A percentile compares a stretch with the other conserved stretches of the same genome.
These are phyloP conservation scores for Fusarium brachygibbosum DNA, from an alignment of 2,329 filamentous ascomycete species.

Conservation along the genomic window DNA sequence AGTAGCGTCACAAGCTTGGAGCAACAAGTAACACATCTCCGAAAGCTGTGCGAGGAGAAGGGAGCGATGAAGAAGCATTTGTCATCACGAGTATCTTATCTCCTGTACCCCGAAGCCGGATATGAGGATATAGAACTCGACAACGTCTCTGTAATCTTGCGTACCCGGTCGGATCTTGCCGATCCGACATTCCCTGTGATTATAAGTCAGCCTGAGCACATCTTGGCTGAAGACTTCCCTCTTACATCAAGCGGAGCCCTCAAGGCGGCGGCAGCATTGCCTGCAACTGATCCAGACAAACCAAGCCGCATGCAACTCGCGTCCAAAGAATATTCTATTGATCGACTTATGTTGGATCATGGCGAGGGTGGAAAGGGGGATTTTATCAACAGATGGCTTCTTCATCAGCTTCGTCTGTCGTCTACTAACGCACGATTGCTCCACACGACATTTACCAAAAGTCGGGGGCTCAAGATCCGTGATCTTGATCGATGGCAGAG, in stretches of 20 bases:
- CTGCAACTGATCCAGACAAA: constrained; percentile 54
- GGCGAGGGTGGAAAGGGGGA: constrained; percentile 57
- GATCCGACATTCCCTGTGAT: constrained; percentile 61
- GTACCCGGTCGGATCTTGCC: constrained; percentile 50
- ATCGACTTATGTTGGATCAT: constrained; percentile 57
- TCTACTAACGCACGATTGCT: constrained; percentile 61
- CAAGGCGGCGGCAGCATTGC: constrained; percentile 55
- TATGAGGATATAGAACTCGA: constrained; percentile 61
- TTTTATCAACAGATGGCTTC: constrained; percentile 65
- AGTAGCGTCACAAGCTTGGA: constrained; percentile 53
- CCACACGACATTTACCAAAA: constrained; percentile 52
- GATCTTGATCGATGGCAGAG: constrained; percentile 55
- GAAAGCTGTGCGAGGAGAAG: constrained; percentile 57
- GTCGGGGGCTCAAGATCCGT: constrained; percentile 51
- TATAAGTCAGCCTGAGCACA: constrained; percentile 63
- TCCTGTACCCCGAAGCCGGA: constrained; percentile 54
- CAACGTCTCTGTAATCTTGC: constrained; percentile 44
- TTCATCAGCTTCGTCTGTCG: constrained; percentile 64
- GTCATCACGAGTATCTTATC: constrained; percentile 56
- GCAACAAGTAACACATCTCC: constrained; percentile 54
- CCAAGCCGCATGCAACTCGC: constrained; percentile 56
- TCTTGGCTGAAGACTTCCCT: constrained; percentile 56
- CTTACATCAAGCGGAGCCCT: constrained; percentile 60
- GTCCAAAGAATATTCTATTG: constrained; percentile 64
- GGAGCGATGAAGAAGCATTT: constrained; percentile 60